These are phyloP conservation scores for Ceratocystis diversiconidia DNA, from an alignment of 2,329 filamentous ascomycete genomes.

Conservation along the genomic window DNA sequence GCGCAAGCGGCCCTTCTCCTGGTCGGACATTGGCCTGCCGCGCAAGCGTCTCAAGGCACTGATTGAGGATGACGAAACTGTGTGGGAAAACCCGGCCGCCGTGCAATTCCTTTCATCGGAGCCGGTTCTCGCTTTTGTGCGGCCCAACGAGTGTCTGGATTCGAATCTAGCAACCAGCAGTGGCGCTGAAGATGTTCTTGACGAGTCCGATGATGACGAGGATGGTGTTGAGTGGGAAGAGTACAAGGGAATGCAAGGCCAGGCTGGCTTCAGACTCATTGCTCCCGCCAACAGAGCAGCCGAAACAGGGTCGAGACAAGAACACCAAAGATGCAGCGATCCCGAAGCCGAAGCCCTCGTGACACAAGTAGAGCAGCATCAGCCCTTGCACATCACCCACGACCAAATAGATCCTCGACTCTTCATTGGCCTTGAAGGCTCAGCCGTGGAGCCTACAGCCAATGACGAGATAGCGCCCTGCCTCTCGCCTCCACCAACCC, in stretches of 20 bases:
- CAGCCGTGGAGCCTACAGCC: neutral
- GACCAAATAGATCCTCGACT: conserved; percentile 16
- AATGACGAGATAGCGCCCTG: neutral
- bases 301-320: neutral
- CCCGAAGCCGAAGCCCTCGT: neutral
- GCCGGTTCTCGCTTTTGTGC: conserved; percentile 16
- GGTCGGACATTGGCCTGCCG: conserved; percentile 14
- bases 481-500: neutral
- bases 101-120: conserved; percentile 12
- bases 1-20: conserved; percentile 15
- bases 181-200: neutral
- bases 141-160: conserved; percentile 15
- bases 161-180: neutral
- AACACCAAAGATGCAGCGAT: neutral
- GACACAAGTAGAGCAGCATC: neutral
- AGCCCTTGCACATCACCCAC: neutral
- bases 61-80: conserved; percentile 17
- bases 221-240: neutral
- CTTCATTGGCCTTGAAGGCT: conserved; percentile 2
- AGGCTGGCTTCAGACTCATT: conserved; percentile 1
- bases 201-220: neutral
- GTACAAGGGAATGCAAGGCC: neutral
- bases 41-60: conserved; percentile 12
- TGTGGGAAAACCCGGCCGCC: conserved; percentile 16
- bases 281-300: neutral